Conservation (phyloP, 257 asterid genomes). For the Cordia subcordata region DNA sequence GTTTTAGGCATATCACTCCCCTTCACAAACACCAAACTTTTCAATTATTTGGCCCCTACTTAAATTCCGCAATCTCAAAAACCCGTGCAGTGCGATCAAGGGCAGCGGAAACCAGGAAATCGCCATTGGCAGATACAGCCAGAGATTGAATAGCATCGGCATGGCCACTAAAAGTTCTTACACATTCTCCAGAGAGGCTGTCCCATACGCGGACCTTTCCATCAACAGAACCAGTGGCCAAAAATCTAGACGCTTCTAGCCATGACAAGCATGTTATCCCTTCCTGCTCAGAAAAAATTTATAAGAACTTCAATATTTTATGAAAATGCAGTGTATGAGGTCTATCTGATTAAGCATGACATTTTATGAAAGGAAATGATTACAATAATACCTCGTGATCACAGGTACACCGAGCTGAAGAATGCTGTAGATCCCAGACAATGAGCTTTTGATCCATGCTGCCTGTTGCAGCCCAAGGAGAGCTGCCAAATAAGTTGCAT, state of each 20-base stretch:
- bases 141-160: constrained; percentile 57
- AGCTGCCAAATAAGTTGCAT: constrained; percentile 37
- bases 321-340: neutral
- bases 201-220: constrained; percentile 85
- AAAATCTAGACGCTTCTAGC: constrained; percentile 51
- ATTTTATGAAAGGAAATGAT: too few species aligned
- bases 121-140: constrained; percentile 44
- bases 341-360: too few species aligned
- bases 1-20: too few species aligned
- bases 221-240: constrained; percentile 70
- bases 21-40: neutral
- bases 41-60: constrained; percentile 12
- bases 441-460: constrained; percentile 82
- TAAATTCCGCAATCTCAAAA: constrained; percentile 71
- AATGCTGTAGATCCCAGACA: constrained; percentile 70
- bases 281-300: constrained; percentile 31
- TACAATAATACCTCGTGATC: constrained; percentile 55
- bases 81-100: constrained; percentile 74
- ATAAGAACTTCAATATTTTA: neutral
- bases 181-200: constrained; percentile 71
- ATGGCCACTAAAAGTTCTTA: constrained; percentile 62
- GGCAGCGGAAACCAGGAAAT: constrained; percentile 65
- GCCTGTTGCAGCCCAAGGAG: constrained; percentile 81
- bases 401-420: constrained; percentile 71
- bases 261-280: constrained; percentile 68